These are phyloP conservation scores for Inonotus hispidus DNA, from an alignment of 1,284 basidiomycete species.

Conservation along the genomic window DNA sequence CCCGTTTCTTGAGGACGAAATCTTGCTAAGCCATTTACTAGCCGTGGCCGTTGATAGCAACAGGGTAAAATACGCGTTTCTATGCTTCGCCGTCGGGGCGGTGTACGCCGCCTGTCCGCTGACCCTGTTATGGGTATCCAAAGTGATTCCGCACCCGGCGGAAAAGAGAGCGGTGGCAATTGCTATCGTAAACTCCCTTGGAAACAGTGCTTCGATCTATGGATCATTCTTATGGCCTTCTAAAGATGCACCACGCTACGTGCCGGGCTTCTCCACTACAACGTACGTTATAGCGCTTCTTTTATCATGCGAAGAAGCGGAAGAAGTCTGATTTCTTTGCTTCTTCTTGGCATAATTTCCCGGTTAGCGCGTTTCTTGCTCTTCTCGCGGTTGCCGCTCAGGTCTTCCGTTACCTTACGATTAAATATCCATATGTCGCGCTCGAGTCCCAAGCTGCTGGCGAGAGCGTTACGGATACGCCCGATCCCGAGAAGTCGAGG, in stretches of 20 bases:
- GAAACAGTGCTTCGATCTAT: constrained; percentile 35
- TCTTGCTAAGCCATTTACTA: background rate
- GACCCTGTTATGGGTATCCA: constrained; percentile 34
- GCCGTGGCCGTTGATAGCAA: constrained; percentile 29
- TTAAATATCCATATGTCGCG: constrained; percentile 16
- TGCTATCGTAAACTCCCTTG: constrained; percentile 25
- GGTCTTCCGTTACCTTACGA: constrained; percentile 13
- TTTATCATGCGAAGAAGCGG: background rate
- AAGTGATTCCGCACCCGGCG: constrained; percentile 26
- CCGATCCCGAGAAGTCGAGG: background rate
- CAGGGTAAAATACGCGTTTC: constrained; percentile 38
- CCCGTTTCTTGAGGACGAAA: background rate
- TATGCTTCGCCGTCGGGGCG: constrained; percentile 38
- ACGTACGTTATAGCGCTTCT: constrained; percentile 17
- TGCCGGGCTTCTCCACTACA: constrained; percentile 35
- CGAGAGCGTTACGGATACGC: background rate
- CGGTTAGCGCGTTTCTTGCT: constrained; percentile 23
- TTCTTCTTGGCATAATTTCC: background rate
- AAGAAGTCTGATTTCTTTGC: background rate
- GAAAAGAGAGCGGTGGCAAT: constrained; percentile 17
- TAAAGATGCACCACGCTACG: constrained; percentile 34
- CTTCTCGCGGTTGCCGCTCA: constrained; percentile 24
- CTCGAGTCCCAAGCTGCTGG: background rate
- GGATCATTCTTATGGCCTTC: constrained; percentile 41
- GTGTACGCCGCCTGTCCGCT: constrained; percentile 38